These are phyloP conservation scores for Epichloe sibirici DNA, from an alignment of 2,329 filamentous ascomycete genomes.

Conservation along the genomic window DNA sequence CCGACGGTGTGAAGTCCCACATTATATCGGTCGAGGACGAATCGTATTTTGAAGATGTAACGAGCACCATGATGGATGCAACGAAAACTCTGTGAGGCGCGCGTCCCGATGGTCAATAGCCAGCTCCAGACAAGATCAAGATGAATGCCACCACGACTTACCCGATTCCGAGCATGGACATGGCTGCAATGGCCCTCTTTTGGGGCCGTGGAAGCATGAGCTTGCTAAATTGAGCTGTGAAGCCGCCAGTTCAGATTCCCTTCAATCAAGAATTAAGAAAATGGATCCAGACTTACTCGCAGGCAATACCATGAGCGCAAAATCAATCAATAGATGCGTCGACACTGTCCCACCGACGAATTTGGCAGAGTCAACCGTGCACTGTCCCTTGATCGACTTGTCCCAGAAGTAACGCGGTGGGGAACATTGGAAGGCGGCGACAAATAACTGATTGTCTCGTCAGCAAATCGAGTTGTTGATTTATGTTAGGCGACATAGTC, in stretches of 20 bases:
- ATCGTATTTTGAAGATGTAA: background rate
- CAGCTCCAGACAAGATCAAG: background rate
- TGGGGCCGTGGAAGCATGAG: background rate
- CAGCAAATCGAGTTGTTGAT: background rate
- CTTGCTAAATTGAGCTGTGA: background rate
- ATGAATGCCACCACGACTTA: background rate
- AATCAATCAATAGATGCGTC: background rate
- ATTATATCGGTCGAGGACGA: background rate
- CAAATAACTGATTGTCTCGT: background rate
- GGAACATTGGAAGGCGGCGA: background rate
- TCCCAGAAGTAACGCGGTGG: slow-evolving; percentile 1
- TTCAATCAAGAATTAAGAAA: background rate
- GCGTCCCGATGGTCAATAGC: background rate
- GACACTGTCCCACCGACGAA: slow-evolving; percentile 4
- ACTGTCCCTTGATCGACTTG: slow-evolving; percentile 4
- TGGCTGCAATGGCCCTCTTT: slow-evolving; percentile 1
- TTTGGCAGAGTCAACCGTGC: slow-evolving; percentile 4
- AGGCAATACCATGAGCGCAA: background rate
- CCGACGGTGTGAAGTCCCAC: background rate
- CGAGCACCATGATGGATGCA: slow-evolving; percentile 1
- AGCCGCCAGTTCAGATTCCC: background rate
- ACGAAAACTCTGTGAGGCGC: background rate
- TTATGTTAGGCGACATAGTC: too few relatives aligned
- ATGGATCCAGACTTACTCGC: background rate
- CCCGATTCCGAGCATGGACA: slow-evolving; percentile 1